phyloP scores from a whole-genome alignment of 352 stramenopile genomes.

The Phytopythium litorale region DNA sequence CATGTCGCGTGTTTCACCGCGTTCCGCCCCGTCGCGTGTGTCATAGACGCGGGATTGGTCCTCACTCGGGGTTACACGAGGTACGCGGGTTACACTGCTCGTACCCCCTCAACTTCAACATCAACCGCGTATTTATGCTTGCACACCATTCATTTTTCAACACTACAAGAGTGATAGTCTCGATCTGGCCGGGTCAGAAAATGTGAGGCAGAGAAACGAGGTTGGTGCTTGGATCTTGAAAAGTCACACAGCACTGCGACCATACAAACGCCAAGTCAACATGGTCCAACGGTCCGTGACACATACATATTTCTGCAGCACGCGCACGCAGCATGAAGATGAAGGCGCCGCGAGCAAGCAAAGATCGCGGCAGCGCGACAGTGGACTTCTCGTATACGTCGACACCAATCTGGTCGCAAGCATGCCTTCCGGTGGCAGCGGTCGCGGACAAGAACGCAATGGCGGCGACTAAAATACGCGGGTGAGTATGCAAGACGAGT shows the following conservation, averaged over 20 bases:
- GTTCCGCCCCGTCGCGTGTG: constrained; percentile 8
- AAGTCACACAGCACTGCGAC: background rate
- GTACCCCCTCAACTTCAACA: constrained; percentile 12
- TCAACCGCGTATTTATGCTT: constrained; percentile 1
- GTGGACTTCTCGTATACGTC: too few relatives aligned
- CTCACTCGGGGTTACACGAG: background rate
- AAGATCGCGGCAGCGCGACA: background rate
- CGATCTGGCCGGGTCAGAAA: constrained; percentile 3
- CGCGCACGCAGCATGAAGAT: background rate
- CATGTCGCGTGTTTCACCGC: constrained; percentile 12
- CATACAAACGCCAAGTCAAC: background rate
- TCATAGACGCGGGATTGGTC: constrained; percentile 2
- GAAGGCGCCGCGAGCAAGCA: background rate
- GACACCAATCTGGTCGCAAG: background rate
- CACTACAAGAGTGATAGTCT: background rate
- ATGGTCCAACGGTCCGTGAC: background rate
- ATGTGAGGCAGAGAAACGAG: background rate
- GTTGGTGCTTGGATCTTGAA: constrained; percentile 6
- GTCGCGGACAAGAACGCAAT: constrained; percentile 3
- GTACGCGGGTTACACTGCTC: background rate
- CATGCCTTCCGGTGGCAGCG: background rate
- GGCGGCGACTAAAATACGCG: background rate
- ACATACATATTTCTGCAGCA: background rate
- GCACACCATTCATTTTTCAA: background rate
- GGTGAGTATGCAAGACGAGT: constrained; percentile 1